Percentiles rank a stretch among this genome's conserved stretches.
Conservation (phyloP, 2,329 filamentous ascomycete species). For the Phoma sp. region DNA sequence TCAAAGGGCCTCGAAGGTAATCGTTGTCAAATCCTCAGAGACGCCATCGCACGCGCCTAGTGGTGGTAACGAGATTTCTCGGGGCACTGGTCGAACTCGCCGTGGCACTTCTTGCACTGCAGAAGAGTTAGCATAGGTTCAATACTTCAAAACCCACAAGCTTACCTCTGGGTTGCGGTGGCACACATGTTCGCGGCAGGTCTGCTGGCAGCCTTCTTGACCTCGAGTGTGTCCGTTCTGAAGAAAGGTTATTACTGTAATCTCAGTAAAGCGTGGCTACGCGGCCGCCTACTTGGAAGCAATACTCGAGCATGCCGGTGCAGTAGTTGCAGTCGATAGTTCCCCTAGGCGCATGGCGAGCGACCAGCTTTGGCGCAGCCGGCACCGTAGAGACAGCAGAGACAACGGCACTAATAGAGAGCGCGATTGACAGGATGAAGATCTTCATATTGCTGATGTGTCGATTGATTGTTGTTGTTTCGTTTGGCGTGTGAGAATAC, state of each 20-base stretch:
- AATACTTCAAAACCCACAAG: neutral
- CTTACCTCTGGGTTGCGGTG: slow-evolving; percentile 15
- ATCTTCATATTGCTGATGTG: neutral
- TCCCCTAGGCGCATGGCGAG: neutral
- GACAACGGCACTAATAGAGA: neutral
- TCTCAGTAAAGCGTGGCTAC: too few relatives aligned
- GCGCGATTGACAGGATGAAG: neutral
- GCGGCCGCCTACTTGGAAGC: neutral
- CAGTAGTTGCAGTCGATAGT: slow-evolving; percentile 17
- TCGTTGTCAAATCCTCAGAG: neutral
- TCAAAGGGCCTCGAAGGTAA: neutral
- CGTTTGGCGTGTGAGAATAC: neutral
- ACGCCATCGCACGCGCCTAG: neutral
- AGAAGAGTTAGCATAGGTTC: neutral
- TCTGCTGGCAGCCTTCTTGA: slow-evolving; percentile 17
- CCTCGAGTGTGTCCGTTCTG: slow-evolving; percentile 16
- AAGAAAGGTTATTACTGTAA: neutral
- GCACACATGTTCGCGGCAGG: slow-evolving; percentile 19
- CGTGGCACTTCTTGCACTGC: slow-evolving; percentile 14
- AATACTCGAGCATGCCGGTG: slow-evolving; percentile 11
- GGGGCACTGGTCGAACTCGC: slow-evolving; percentile 15
- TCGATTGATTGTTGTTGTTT: neutral
- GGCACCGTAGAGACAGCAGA: neutral
- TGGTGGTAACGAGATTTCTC: slow-evolving; percentile 5
- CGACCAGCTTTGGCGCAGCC: neutral